phyloP scores from a whole-genome alignment of 108 stramenopile genomes.

The Pseudonitzschia multiseries region DNA sequence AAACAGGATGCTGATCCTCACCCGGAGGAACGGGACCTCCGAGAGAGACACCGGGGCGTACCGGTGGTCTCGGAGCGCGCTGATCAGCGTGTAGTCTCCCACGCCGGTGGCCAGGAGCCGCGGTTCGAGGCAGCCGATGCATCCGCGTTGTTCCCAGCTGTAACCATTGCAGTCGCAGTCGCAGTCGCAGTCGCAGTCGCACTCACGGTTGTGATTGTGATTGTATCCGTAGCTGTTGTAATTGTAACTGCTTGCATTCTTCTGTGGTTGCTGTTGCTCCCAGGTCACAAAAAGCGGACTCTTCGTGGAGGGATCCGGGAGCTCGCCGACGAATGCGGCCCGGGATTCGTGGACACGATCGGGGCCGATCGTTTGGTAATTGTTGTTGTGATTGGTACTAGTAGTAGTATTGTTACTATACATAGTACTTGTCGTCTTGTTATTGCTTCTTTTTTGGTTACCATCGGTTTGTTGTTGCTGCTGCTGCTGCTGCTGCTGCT shows the following conservation, averaged over 20 bases:
- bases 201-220: too few species aligned
- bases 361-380: background rate
- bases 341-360: background rate
- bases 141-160: slow-evolving; percentile 66
- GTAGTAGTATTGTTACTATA: background rate
- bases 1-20: slow-evolving; percentile 71
- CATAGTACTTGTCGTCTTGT: too few species aligned
- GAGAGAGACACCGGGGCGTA: slow-evolving; percentile 55
- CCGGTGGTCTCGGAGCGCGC: slow-evolving; percentile 67
- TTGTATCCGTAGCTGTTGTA: slow-evolving; percentile 16
- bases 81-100: slow-evolving; percentile 67
- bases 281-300: slow-evolving; percentile 84
- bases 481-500: background rate
- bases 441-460: too few species aligned
- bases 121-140: slow-evolving; percentile 69
- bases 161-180: slow-evolving; percentile 7
- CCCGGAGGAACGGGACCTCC: slow-evolving; percentile 60
- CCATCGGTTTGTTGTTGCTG: too few species aligned
- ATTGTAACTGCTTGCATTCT: too few species aligned
- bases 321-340: slow-evolving; percentile 25
- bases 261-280: slow-evolving; percentile 44
- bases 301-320: slow-evolving; percentile 40
- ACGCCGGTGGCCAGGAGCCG: slow-evolving; percentile 41
- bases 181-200: slow-evolving; percentile 11
- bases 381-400: background rate